Evolutionary conservation across 345 rosid species (phyloP), one percentile per base, ranked within the genome.

Genomic region (Nephelium lappaceum): DNA sequence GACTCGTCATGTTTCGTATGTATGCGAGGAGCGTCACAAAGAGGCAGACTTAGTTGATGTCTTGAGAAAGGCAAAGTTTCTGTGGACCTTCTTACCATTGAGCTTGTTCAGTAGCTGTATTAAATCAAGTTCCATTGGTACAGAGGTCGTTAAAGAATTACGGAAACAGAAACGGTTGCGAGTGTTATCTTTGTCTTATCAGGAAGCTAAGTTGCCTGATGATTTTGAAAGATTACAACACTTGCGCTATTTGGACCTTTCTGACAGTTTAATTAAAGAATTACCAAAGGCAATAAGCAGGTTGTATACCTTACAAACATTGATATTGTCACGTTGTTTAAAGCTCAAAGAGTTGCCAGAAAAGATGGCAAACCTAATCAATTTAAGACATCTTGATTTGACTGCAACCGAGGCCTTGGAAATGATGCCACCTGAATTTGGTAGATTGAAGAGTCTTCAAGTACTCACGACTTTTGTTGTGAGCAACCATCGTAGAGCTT

Each of bases 51-150:
- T 77, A 47, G 77, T 83, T 71, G 80, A 86, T 65, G 80, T 76
- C 43, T 77, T 88, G n/a, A 67, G 63, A 0, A 77, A 83, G 66
- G 86, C 77, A 41, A 77, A 76, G 67, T 65, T 51, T 58, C 76
- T 88, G 25, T 69, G 87, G 21, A 81, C 89, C 4, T 78, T 86
- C 77, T 53, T 88, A 42, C 84, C 85, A n/a, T 74, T 81, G 51
- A 76, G 81, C 43, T 11, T 51, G 1, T 73, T 47, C 82, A 68
- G 3, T 2, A 67, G 74, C 51, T 70, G 78, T 47, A 65, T 69
- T 16, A 72, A 73, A 69, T 75, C 80, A 51, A 74, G 81, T 76
- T 69, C 21, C 78, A 80, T 84, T 66, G 80, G 82, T 76, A 23
- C 57, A 8, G 73, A 82, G 78, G 84, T 76, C 11, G 25, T 83